Conservation (phyloP, 202 grass and related monocot species). For the Sporobolus alterniflorus region DNA sequence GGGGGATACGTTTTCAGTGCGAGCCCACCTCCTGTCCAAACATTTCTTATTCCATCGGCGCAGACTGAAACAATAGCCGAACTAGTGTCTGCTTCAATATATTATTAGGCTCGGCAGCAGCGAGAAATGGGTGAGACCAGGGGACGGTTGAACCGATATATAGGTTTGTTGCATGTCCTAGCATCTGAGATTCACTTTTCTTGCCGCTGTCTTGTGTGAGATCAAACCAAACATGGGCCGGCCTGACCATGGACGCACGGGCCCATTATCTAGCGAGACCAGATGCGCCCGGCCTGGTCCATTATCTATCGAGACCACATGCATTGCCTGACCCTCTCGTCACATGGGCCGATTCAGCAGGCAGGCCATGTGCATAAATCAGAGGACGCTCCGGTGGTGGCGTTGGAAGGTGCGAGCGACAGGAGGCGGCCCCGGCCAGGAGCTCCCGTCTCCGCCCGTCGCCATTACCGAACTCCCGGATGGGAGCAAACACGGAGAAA, state of each 20-base stretch:
- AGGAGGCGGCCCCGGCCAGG: slow-evolving; percentile 14
- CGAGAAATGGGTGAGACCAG: neutral
- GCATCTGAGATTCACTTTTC: too few species aligned
- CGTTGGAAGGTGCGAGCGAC: slow-evolving; percentile 15
- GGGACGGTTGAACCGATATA: too few species aligned
- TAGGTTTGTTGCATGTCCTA: too few species aligned
- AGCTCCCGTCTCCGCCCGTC: neutral
- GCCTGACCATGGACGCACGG: too few species aligned
- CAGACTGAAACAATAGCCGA: too few species aligned
- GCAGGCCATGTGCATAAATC: neutral
- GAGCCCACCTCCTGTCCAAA: slow-evolving; percentile 19
- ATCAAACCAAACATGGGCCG: neutral
- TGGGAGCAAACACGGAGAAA: slow-evolving; percentile 21
- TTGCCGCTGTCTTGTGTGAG: neutral
- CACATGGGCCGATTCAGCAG: neutral
- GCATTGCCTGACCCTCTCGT: neutral
- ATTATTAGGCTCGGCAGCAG: too few species aligned
- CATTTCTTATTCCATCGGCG: neutral
- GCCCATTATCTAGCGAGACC: neutral
- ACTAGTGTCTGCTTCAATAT: too few species aligned
- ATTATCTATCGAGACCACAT: neutral
- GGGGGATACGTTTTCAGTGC: slow-evolving; percentile 22
- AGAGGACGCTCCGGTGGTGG: neutral
- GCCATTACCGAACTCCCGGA: slow-evolving; percentile 39
- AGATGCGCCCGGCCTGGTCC: neutral